Conservation (phyloP, 225 moss, liverwort and hornwort genomes). For the Pseudoscleropodium purum region DNA sequence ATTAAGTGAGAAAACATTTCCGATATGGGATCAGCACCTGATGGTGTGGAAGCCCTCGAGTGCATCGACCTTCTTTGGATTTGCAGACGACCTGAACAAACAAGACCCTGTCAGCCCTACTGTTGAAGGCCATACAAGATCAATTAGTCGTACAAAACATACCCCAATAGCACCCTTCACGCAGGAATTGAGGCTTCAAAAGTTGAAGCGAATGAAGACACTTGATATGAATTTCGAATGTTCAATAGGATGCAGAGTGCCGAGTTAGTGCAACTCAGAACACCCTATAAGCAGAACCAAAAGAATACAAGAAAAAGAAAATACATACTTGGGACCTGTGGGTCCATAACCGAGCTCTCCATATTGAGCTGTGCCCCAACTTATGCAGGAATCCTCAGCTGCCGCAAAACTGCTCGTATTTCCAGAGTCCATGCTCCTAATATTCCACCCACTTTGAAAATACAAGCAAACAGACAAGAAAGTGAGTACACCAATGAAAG, state of each 20-base stretch:
- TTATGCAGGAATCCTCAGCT: conserved; percentile 86
- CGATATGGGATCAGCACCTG: conserved; percentile 32
- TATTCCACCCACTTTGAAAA: conserved; percentile 69
- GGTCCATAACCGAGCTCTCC: conserved; percentile 95
- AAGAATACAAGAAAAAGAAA: background rate
- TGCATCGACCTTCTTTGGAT: conserved; percentile 64
- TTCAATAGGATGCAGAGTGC: background rate
- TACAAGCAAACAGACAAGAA: background rate
- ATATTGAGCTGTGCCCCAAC: conserved; percentile 82
- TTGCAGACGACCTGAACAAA: conserved; percentile 70
- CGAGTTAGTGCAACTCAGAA: background rate
- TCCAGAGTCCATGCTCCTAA: conserved; percentile 91
- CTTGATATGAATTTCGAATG: background rate
- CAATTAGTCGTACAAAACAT: background rate
- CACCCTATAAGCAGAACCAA: background rate
- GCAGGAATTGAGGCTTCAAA: background rate
- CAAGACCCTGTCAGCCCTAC: background rate
- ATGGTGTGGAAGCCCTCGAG: conserved; percentile 80
- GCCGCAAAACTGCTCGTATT: conserved; percentile 82
- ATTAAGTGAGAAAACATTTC: background rate
- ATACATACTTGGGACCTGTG: conserved; percentile 79
- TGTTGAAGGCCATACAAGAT: background rate
- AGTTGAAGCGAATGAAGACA: background rate
- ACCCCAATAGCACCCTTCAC: background rate
- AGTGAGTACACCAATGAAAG: background rate